Conservation (phyloP, 2,329 filamentous ascomycete genomes). For the Ascochyta rabiei region DNA sequence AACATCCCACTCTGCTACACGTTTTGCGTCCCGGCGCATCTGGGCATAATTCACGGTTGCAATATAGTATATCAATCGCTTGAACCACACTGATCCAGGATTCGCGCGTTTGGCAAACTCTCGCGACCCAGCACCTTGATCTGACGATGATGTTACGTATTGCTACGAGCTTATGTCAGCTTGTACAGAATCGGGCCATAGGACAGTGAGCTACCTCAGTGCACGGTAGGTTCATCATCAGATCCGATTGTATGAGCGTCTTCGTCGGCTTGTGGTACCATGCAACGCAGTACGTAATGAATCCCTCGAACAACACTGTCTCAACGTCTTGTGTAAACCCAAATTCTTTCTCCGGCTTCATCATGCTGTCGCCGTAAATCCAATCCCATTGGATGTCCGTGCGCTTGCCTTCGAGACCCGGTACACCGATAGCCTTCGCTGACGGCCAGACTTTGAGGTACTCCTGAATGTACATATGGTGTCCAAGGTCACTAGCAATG, state of each 20-base stretch:
- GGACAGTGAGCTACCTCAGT: constrained; percentile 17
- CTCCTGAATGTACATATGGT: constrained; percentile 17
- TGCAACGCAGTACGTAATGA: constrained; percentile 24
- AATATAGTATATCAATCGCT: constrained; percentile 19
- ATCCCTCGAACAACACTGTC: constrained; percentile 23
- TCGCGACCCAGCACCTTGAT: constrained; percentile 8
- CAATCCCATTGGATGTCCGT: constrained; percentile 22
- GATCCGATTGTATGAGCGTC: constrained; percentile 21
- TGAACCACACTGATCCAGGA: constrained; percentile 22
- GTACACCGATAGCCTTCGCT: constrained; percentile 21
- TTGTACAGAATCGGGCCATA: neutral
- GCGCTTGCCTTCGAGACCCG: constrained; percentile 16
- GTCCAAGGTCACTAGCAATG: constrained; percentile 19
- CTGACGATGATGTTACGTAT: constrained; percentile 20
- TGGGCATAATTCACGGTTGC: constrained; percentile 17
- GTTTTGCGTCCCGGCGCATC: constrained; percentile 23
- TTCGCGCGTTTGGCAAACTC: constrained; percentile 22
- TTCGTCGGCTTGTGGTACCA: constrained; percentile 22
- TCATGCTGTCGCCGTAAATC: constrained; percentile 17
- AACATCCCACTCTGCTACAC: constrained; percentile 21
- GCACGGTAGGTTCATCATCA: constrained; percentile 25
- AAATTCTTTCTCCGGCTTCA: constrained; percentile 21
- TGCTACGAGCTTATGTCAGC: constrained; percentile 8
- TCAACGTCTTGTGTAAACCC: constrained; percentile 19
- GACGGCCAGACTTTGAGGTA: constrained; percentile 17